Evolutionary conservation across 2,329 filamentous ascomycete genomes (phyloP), one percentile per base, ranked within the genome.

Genomic region (Penicillium sp.): DNA sequence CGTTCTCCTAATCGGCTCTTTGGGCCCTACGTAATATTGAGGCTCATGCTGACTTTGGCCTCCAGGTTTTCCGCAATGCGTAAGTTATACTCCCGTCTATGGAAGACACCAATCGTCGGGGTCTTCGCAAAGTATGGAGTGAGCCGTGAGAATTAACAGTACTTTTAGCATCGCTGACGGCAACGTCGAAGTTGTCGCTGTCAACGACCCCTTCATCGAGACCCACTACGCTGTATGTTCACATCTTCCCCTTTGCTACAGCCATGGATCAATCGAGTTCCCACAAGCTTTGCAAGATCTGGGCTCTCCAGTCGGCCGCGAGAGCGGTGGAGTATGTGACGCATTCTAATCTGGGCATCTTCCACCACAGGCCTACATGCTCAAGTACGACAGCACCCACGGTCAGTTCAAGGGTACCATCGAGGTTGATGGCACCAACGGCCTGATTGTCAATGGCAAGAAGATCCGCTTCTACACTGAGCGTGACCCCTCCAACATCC

Each of bases 181-280:
- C 66, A 86, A 94, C 52, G 87, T 97, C 71, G 82, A 95, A 67
- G 81, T 98, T 67, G 89, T 96, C 68, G 91, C 93, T 66, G 89
- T 96, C 78, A 97, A 98, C 82, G 93, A 97, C 75, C 93, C 93
- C 66, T 97, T 98, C 86, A 97, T 98, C 78, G 90, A 96, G 78
- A 83, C 88, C 68, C 79, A 90, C 75, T 97, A 97, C 78, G 93
- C 93, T 75, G 91, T 95, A 84, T 80, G 90, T 86, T 48, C 40
- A 37, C 7, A n/a, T 11, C 13, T 37, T 7, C 6, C 25, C 11
- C 4, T 11, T 38, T 9, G n/a, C 32, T 34, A 24, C 29, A 28
- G 32, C 11, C 13, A 28, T 12, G 35, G 35, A 28, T 28, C 33
- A 18, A 18, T 18, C 18, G 18, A 18, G 18, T 18, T 3, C 18